These are phyloP conservation scores for Filobasidium wieringae DNA, from an alignment of 768 basidiomycete species.

Conservation along the genomic window DNA sequence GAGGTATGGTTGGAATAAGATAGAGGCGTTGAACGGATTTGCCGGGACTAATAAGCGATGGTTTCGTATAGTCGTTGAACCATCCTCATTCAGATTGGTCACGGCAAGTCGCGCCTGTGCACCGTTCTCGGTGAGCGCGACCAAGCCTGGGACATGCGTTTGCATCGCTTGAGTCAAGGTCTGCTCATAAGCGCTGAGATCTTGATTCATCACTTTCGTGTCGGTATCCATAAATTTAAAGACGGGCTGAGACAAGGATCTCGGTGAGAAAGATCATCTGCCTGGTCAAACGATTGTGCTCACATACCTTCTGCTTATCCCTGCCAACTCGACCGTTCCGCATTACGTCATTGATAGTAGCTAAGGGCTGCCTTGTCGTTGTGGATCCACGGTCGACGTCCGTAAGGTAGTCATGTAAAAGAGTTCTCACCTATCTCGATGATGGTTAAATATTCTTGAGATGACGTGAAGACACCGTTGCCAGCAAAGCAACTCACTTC, in stretches of 20 bases:
- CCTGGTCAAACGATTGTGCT: no score
- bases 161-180: constrained; percentile 69
- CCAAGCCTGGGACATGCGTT: constrained; percentile 87
- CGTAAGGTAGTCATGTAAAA: constrained; percentile 81
- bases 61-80: constrained; percentile 48
- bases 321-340: constrained; percentile 67
- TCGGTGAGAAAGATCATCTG: neutral
- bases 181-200: constrained; percentile 67
- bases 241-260: constrained; percentile 47
- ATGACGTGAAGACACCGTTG: neutral
- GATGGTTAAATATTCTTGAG: no score
- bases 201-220: constrained; percentile 54
- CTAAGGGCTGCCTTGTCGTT: constrained; percentile 73
- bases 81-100: constrained; percentile 6
- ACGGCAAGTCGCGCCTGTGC: constrained; percentile 30
- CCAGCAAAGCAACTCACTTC: constrained; percentile 50
- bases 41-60: constrained; percentile 78
- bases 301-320: constrained; percentile 63
- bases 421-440: constrained; percentile 64
- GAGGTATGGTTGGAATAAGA: constrained; percentile 87
- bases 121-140: constrained; percentile 44
- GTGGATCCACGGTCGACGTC: constrained; percentile 73
- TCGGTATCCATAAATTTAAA: constrained; percentile 92
- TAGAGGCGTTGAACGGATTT: constrained; percentile 85
- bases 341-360: constrained; percentile 85